Evolutionary conservation across 1,139 yeast genomes (phyloP).

Genomic region (Candida sanyaensis): DNA sequence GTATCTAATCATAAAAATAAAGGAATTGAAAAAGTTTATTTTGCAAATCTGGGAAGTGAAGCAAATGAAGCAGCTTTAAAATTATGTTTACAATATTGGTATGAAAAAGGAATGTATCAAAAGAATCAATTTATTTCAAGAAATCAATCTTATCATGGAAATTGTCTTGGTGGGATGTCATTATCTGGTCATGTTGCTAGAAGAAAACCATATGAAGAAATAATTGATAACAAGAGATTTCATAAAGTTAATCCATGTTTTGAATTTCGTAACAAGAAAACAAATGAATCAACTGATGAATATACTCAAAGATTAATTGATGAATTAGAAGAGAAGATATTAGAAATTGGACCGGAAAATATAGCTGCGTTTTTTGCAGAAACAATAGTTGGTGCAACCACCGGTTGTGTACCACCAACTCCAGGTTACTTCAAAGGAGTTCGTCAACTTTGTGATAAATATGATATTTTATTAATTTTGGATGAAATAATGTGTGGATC

Average conservation of each 20-base stretch:
- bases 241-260: constrained; percentile 17
- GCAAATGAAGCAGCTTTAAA: constrained; percentile 24
- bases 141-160: constrained; percentile 23
- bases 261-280: constrained; percentile 11
- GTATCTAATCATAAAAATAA: constrained; percentile 8
- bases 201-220: constrained; percentile 15
- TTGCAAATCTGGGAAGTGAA: constrained; percentile 17
- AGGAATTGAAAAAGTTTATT: constrained; percentile 12
- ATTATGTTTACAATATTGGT: constrained; percentile 19
- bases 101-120: constrained; percentile 18
- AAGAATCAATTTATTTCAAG: constrained; percentile 19
- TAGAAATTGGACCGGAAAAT: constrained; percentile 27
- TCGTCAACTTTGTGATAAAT: constrained; percentile 55
- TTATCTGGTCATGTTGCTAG: constrained; percentile 18
- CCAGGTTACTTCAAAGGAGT: constrained; percentile 59
- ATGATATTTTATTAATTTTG: constrained; percentile 56
- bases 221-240: constrained; percentile 12
- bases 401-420: constrained; percentile 58
- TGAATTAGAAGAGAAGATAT: constrained; percentile 19
- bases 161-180: constrained; percentile 20
- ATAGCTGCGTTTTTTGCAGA: constrained; percentile 56
- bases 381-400: constrained; percentile 59
- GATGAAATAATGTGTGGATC: constrained; percentile 73
- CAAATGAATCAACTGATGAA: constrained; percentile 15
- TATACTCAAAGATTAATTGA: constrained; percentile 15